Evolutionary conservation across 2,329 filamentous ascomycete species (phyloP).

Genomic region (Ophiostoma perfectum): DNA sequence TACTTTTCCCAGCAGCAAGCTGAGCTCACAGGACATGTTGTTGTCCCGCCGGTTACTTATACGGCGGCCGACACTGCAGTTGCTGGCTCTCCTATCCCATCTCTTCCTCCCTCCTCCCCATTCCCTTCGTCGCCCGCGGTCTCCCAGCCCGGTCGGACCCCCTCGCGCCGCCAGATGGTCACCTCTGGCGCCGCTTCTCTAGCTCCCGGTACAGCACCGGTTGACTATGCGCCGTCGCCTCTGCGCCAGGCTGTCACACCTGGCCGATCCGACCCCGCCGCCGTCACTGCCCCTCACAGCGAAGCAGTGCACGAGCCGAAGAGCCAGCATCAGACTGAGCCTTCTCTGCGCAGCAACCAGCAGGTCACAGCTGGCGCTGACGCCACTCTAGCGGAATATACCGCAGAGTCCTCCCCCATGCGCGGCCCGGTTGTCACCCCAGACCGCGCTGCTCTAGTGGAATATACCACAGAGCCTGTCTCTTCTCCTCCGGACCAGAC

Average conservation of each 20-base stretch:
- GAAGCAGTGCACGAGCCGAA: conserved; percentile 2
- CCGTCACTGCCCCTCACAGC: conserved; percentile 6
- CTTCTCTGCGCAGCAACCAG: conserved; percentile 1
- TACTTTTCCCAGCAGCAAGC: conserved; percentile 24
- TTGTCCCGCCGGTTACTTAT: not conserved
- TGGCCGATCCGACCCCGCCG: not conserved
- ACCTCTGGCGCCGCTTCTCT: not conserved
- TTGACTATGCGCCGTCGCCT: conserved; percentile 4
- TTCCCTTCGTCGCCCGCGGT: conserved; percentile 9
- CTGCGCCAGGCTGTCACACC: conserved; percentile 10
- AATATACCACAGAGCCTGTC: not conserved
- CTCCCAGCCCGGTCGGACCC: not conserved
- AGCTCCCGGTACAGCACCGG: not conserved
- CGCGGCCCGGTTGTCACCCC: not conserved
- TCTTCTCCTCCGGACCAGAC: not conserved
- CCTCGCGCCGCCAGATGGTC: not conserved
- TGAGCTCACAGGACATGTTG: conserved; percentile 22
- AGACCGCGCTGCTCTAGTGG: not conserved
- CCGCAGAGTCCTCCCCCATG: not conserved
- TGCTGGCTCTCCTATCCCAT: not conserved
- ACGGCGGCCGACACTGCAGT: not conserved
- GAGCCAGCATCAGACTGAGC: not conserved
- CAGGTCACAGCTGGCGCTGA: not conserved
- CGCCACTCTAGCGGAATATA: not conserved
- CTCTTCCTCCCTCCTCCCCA: conserved; percentile 7